These are phyloP conservation scores for Asclepias syriaca DNA, from an alignment of 257 asterid species.

Conservation along the genomic window DNA sequence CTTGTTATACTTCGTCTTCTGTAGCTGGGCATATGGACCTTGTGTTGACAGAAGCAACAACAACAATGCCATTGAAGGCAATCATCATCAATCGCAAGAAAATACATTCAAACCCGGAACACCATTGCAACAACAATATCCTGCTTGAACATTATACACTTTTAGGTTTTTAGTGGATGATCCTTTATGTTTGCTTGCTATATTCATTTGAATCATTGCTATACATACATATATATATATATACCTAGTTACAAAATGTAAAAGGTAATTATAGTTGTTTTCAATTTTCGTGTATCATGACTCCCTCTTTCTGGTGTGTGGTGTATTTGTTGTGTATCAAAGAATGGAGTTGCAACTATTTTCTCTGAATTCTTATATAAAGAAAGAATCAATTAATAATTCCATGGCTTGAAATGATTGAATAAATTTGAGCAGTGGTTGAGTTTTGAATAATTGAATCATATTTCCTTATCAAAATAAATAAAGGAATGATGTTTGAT, in stretches of 20 bases:
- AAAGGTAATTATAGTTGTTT: neutral
- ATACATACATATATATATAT: neutral
- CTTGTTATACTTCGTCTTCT: conserved; percentile 36
- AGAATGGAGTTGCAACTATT: neutral
- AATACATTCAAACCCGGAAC: conserved; percentile 7
- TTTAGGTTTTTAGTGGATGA: neutral
- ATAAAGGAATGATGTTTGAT: neutral
- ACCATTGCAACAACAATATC: neutral
- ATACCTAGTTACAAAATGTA: neutral
- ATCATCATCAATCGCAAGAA: conserved; percentile 13
- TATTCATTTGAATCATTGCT: neutral
- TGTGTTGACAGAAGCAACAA: conserved; percentile 24
- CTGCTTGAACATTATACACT: neutral
- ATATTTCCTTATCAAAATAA: too few relatives aligned
- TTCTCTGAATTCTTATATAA: too few relatives aligned
- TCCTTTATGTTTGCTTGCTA: neutral
- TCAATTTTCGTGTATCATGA: neutral
- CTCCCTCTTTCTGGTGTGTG: neutral
- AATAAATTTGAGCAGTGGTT: too few relatives aligned
- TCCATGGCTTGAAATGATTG: too few relatives aligned
- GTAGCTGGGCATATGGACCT: conserved; percentile 59
- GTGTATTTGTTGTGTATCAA: too few relatives aligned
- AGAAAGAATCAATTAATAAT: too few relatives aligned
- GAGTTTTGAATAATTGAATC: too few relatives aligned
- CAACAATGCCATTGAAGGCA: conserved; percentile 16